phyloP scores from a whole-genome alignment of 305 asterid species.

The Euphrasia arctica region DNA sequence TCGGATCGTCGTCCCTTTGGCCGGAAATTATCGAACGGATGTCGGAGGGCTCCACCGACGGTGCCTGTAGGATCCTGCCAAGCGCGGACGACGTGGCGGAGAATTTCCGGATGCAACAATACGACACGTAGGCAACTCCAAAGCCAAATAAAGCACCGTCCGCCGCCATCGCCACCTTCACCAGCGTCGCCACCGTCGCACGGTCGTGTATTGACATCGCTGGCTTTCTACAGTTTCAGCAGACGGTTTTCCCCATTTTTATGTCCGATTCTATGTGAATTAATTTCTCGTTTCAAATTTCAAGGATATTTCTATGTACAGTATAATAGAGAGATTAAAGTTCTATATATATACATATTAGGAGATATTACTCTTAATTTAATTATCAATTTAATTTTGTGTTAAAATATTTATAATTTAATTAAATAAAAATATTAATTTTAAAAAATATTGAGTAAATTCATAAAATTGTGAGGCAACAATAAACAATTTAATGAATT shows the following conservation, averaged over 20 bases:
- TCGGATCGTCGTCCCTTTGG: conserved; percentile 22
- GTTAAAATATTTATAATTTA: too few species aligned
- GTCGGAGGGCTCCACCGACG: conserved; percentile 56
- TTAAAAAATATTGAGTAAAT: too few species aligned
- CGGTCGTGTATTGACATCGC: conserved; percentile 76
- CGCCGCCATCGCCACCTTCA: conserved; percentile 55
- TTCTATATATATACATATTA: too few species aligned
- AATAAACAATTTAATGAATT: too few species aligned
- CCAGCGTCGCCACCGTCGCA: conserved; percentile 55
- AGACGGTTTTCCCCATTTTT: neutral
- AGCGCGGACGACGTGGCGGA: conserved; percentile 56
- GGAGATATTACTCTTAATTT: too few species aligned
- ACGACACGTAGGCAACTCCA: conserved; percentile 66
- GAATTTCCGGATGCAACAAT: conserved; percentile 56
- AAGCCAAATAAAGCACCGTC: conserved; percentile 80
- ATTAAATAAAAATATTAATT: too few species aligned
- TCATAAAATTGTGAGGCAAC: too few species aligned
- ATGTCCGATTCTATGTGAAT: too few species aligned
- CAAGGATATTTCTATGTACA: too few species aligned
- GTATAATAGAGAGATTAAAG: too few species aligned
- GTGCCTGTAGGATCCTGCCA: conserved; percentile 57
- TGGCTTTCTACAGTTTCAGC: neutral
- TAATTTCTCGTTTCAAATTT: too few species aligned
- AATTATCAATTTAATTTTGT: too few species aligned
- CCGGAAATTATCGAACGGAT: conserved; percentile 54